These are phyloP conservation scores for Xylariaceae sp. DNA, from an alignment of 2,329 filamentous ascomycete species.

Conservation along the genomic window DNA sequence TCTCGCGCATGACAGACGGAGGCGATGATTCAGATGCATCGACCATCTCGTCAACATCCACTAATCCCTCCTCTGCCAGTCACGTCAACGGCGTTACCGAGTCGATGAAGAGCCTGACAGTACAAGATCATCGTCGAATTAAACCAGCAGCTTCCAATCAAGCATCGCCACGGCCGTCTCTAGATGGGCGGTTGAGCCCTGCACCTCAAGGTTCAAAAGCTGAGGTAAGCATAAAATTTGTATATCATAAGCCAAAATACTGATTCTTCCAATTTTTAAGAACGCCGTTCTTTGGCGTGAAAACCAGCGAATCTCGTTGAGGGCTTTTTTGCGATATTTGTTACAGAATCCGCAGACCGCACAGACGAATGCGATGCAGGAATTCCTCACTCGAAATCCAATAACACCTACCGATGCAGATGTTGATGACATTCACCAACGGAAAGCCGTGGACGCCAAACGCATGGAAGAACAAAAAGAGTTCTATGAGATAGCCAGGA, in stretches of 20 bases:
- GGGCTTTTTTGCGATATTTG: conserved; percentile 87
- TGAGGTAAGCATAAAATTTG: conserved; percentile 28
- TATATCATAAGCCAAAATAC: conserved; percentile 32
- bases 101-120: conserved; percentile 49
- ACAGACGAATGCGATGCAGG: conserved; percentile 79
- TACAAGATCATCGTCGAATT: conserved; percentile 50
- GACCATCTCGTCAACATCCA: conserved; percentile 82
- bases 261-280: conserved; percentile 46
- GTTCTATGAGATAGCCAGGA: conserved; percentile 94
- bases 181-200: conserved; percentile 49
- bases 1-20: conserved; percentile 55
- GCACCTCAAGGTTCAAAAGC: conserved; percentile 39
- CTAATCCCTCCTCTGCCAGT: conserved; percentile 47
- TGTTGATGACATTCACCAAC: conserved; percentile 75
- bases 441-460: conserved; percentile 84
- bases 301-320: conserved; percentile 86
- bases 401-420: conserved; percentile 82
- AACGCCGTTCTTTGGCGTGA: conserved; percentile 77
- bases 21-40: conserved; percentile 76
- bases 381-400: conserved; percentile 79
- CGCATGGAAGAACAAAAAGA: conserved; percentile 89
- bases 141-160: conserved; percentile 45
- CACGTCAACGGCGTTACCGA: conserved; percentile 40
- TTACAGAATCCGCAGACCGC: conserved; percentile 85
- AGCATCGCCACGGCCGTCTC: conserved; percentile 50